Conservation (phyloP, 2,329 filamentous ascomycete species). For the Stenocarpella maydis region DNA sequence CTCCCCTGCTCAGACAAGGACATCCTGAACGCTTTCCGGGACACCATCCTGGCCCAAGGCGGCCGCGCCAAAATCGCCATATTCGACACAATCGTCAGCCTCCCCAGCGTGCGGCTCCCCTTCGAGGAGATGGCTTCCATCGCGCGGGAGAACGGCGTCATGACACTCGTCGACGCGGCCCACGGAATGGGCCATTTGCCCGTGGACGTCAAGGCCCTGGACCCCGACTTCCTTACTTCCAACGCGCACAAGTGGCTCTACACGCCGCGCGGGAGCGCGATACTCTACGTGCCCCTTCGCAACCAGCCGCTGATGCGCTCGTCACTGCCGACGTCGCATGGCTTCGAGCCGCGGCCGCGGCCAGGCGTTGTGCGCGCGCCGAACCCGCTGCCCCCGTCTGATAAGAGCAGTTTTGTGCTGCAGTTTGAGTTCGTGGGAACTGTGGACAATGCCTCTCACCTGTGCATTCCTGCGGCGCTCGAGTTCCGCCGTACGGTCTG, state of each 20-base stretch:
- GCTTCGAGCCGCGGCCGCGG: slow-evolving; percentile 64
- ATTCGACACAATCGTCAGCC: slow-evolving; percentile 83
- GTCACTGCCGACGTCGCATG: slow-evolving; percentile 81
- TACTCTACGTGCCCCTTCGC: slow-evolving; percentile 78
- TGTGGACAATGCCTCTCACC: slow-evolving; percentile 73
- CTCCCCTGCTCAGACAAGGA: slow-evolving; percentile 77
- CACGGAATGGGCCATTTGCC: slow-evolving; percentile 83
- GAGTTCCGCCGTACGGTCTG: slow-evolving; percentile 73
- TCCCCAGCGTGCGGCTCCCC: slow-evolving; percentile 81
- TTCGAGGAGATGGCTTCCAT: slow-evolving; percentile 72
- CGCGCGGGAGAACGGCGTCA: slow-evolving; percentile 71
- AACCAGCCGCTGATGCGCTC: slow-evolving; percentile 80
- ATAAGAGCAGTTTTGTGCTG: slow-evolving; percentile 67
- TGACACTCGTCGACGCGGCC: slow-evolving; percentile 83
- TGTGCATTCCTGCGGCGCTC: slow-evolving; percentile 77
- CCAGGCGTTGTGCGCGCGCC: slow-evolving; percentile 39
- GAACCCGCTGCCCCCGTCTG: slow-evolving; percentile 52
- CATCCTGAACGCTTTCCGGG: slow-evolving; percentile 68
- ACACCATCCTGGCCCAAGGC: slow-evolving; percentile 63
- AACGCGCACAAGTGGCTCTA: slow-evolving; percentile 95
- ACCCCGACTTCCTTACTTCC: slow-evolving; percentile 85
- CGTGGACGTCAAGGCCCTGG: slow-evolving; percentile 69
- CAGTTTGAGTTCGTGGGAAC: slow-evolving; percentile 84
- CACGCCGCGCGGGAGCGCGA: slow-evolving; percentile 78
- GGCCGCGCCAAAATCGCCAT: slow-evolving; percentile 72